phyloP scores from a whole-genome alignment of 129 eudicot genomes.

The Mikania micrantha region DNA sequence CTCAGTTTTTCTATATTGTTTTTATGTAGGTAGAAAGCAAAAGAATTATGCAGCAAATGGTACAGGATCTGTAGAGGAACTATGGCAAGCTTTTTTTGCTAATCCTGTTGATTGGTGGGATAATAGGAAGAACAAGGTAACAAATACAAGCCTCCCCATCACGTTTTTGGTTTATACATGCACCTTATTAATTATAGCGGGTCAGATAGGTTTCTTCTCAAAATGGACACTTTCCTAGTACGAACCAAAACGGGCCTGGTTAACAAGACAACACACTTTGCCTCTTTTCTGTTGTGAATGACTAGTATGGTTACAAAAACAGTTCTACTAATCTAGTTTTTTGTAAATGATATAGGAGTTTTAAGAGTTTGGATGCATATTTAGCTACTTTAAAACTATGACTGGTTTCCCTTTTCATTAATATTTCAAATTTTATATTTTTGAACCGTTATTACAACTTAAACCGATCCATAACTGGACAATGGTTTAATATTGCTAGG shows the following conservation, averaged over 20 bases:
- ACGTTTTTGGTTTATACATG: not conserved
- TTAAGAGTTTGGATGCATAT: not conserved
- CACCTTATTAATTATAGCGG: not conserved
- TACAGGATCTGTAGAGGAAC: constrained; percentile 66
- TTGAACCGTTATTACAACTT: not conserved
- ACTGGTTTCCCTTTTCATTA: not conserved
- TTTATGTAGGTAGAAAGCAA: constrained; percentile 47
- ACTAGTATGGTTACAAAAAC: not conserved
- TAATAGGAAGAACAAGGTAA: constrained; percentile 90
- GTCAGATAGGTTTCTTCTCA: not conserved
- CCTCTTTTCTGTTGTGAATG: not conserved
- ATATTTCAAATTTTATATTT: not conserved
- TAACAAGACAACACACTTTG: not conserved
- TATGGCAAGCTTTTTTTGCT: constrained; percentile 98
- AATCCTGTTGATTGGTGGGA: constrained; percentile 98
- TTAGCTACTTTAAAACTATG: not conserved
- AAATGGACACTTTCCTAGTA: not conserved
- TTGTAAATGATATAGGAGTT: too few relatives aligned
- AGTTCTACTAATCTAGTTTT: too few relatives aligned
- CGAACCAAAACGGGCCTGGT: not conserved
- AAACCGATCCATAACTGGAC: not conserved
- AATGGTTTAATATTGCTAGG: not conserved
- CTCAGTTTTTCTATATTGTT: not conserved
- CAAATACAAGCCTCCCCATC: not conserved
- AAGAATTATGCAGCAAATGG: constrained; percentile 34